Conservation (phyloP, 768 basidiomycete genomes). For the Hysterangium stoloniferum region DNA sequence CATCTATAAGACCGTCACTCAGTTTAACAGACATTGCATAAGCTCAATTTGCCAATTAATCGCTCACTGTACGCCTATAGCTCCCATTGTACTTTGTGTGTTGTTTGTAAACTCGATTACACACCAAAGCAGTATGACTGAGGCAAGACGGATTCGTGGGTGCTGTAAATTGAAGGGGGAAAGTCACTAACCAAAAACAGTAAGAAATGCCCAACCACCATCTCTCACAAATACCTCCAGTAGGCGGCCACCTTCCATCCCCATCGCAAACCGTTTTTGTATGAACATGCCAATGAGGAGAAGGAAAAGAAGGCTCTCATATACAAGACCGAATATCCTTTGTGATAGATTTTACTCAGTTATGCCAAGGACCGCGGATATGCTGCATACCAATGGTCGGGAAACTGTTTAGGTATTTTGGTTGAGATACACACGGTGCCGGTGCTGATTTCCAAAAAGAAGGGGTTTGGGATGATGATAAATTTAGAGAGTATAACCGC, state of each 20-base stretch:
- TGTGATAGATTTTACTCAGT: not conserved
- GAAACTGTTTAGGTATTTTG: not conserved
- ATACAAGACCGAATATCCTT: constrained; percentile 1
- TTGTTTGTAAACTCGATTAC: not conserved
- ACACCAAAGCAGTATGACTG: constrained; percentile 4
- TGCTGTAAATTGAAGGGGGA: not conserved
- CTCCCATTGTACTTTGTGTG: not conserved
- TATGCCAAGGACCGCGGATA: not conserved
- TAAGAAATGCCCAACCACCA: constrained; percentile 8
- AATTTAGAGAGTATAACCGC: not conserved
- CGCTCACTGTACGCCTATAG: constrained; percentile 7
- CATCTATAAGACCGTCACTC: not conserved
- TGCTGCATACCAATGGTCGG: constrained; percentile 1
- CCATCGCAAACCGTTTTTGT: not conserved
- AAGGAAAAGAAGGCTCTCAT: not conserved
- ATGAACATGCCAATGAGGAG: constrained; percentile 2
- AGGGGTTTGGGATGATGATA: not conserved
- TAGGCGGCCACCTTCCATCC: not conserved
- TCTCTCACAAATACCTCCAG: constrained; percentile 8
- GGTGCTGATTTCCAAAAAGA: not conserved
- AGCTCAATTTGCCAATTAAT: not conserved
- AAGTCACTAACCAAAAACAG: not conserved
- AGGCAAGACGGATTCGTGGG: not conserved
- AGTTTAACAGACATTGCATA: not conserved
- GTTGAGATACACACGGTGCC: not conserved